Evolutionary conservation across 176 grass and related monocot species (phyloP).

Genomic region (Tuctoria greenei): DNA sequence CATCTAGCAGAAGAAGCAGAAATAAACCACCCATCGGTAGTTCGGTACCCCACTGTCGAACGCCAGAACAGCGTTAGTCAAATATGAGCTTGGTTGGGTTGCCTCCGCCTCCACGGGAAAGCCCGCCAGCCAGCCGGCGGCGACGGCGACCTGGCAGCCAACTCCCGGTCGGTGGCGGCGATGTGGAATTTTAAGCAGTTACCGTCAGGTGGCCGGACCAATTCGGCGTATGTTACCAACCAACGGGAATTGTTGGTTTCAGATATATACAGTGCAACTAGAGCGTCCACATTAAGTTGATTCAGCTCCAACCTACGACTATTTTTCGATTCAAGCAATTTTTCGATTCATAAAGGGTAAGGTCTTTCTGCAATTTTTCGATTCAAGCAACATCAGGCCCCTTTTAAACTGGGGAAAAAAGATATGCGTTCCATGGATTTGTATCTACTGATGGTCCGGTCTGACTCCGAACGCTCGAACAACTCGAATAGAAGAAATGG

Average conservation of each 20-base stretch:
- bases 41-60: background rate
- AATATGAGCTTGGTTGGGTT: constrained; percentile 10
- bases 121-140: too few species aligned
- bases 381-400: background rate
- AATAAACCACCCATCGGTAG: background rate
- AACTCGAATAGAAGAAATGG: too few species aligned
- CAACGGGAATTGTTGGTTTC: constrained; percentile 27
- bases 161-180: background rate
- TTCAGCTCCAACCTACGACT: background rate
- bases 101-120: constrained; percentile 1
- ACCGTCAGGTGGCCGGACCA: constrained; percentile 7
- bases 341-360: background rate
- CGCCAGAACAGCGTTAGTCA: background rate
- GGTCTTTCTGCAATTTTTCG: background rate
- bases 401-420: background rate
- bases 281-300: background rate
- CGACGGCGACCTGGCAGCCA: too few species aligned
- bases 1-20: background rate
- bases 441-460: background rate
- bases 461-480: background rate
- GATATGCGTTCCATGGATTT: too few species aligned
- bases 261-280: background rate
- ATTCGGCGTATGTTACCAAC: constrained; percentile 27
- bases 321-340: constrained; percentile 30
- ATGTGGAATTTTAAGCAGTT: background rate